Evolutionary conservation across 169 alveolate genomes (phyloP), one percentile per base, ranked within the genome.

Genomic region (Plasmodium vivax): DNA sequence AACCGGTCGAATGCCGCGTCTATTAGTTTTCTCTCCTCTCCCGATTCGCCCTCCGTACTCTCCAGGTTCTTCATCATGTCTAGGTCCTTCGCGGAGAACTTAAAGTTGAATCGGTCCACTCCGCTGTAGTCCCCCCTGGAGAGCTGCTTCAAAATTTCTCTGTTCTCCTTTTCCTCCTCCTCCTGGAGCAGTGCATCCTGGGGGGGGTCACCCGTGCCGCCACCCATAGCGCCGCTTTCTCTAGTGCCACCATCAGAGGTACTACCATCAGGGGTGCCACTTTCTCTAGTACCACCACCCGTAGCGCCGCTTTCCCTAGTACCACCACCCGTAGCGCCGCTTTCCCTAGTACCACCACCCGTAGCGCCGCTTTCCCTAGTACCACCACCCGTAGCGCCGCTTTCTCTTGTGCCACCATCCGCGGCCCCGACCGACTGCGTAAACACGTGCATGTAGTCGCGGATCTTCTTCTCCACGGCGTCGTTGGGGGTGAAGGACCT

Each of bases 371-470:
- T 36, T 2, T n/a, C 36, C 0, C 27, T n/a, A 7, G 75, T 62
- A 2, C 6, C 36, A 1, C 32, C 23, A 2, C 2, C 23, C 0
- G n/a, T 30, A 23, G 47, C 9, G 14, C 36, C 2, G 36, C 36
- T 36, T 2, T n/a, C 36, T 1, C 27, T n/a, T 0, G 75, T 62
- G 0, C 6, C 36, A 23, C 27, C 27, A 23, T 0, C 27, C 27
- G 27, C 27, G 27, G 27, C 74, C 51, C 91, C 94, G 23, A 82
- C 97, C 45, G 92, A 80, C 43, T 92, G 82, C 30, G 85, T 92
- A 16, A 83, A 84, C 34, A 92, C 38, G 71, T 81, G 79, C 30
- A 93, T 85, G 34, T 94, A 90, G 41, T 88, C 96, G 36, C 84
- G 94, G 19, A 94, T 80, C 16, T 90, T 80, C 38, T 36, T 80